These are phyloP conservation scores for Botrytis paeoniae DNA, from an alignment of 2,329 filamentous ascomycete genomes.

Conservation along the genomic window DNA sequence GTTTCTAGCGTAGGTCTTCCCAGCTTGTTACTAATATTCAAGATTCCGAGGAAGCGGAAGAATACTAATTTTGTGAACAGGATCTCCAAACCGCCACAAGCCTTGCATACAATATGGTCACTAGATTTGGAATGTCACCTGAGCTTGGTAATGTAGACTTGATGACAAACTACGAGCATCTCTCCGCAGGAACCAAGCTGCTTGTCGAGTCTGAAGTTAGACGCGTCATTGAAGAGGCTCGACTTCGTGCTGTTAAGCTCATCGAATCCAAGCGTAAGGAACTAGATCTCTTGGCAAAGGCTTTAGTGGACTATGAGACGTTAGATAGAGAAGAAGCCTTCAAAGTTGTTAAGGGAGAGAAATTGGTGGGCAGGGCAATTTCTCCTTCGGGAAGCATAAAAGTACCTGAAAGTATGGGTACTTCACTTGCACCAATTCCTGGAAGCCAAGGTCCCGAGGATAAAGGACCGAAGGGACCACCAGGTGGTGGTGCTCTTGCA, in stretches of 20 bases:
- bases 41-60: background rate
- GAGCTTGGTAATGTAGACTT: slow-evolving; percentile 89
- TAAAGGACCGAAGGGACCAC: slow-evolving; percentile 28
- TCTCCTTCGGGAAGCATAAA: slow-evolving; percentile 62
- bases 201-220: slow-evolving; percentile 88
- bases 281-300: slow-evolving; percentile 82
- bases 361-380: slow-evolving; percentile 66
- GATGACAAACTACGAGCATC: slow-evolving; percentile 70
- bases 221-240: slow-evolving; percentile 76
- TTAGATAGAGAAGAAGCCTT: slow-evolving; percentile 85
- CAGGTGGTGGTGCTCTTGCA: slow-evolving; percentile 32
- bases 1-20: slow-evolving; percentile 65
- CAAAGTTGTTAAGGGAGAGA: slow-evolving; percentile 83
- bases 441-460: slow-evolving; percentile 26
- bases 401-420: slow-evolving; percentile 49
- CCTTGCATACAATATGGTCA: slow-evolving; percentile 84
- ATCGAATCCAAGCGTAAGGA: slow-evolving; percentile 75
- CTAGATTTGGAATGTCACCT: slow-evolving; percentile 83
- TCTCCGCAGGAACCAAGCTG: slow-evolving; percentile 83
- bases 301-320: slow-evolving; percentile 91
- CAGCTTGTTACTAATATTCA: background rate
- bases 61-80: slow-evolving; percentile 45
- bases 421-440: slow-evolving; percentile 31
- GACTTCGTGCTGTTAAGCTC: slow-evolving; percentile 68
- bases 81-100: slow-evolving; percentile 82